A percentile compares a stretch with the other conserved stretches of the same genome.
These are phyloP conservation scores for Hypomyces rosellus DNA, from an alignment of 2,329 filamentous ascomycete species.

Conservation along the genomic window DNA sequence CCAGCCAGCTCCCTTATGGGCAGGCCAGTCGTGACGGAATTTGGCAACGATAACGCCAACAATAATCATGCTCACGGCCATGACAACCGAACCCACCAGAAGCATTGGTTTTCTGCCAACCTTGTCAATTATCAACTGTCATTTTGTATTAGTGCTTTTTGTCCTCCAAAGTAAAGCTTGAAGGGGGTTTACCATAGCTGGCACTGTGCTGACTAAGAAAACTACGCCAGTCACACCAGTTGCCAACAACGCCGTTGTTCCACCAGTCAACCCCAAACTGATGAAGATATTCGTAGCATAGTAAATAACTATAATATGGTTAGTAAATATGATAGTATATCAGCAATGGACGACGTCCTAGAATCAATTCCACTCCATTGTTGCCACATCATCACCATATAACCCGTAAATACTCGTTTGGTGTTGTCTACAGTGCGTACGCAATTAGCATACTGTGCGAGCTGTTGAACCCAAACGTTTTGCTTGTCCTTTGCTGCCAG, in stretches of 20 bases:
- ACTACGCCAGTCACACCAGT: constrained; percentile 67
- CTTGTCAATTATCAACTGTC: constrained; percentile 30
- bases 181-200: constrained; percentile 21
- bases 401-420: constrained; percentile 58
- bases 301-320: constrained; percentile 37
- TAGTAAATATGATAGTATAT: constrained; percentile 6
- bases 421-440: constrained; percentile 47
- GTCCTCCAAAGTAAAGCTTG: too few relatives aligned
- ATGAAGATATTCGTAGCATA: constrained; percentile 53
- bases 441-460: constrained; percentile 45
- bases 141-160: background rate
- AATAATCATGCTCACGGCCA: constrained; percentile 32
- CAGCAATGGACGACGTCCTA: background rate
- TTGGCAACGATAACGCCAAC: constrained; percentile 35
- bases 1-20: constrained; percentile 32
- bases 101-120: constrained; percentile 36
- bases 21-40: constrained; percentile 30
- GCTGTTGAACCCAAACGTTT: constrained; percentile 36
- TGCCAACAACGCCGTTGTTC: constrained; percentile 55
- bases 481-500: constrained; percentile 34
- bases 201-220: constrained; percentile 45
- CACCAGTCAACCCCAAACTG: constrained; percentile 55
- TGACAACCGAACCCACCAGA: constrained; percentile 30
- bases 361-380: constrained; percentile 28
- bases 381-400: constrained; percentile 52